phyloP scores from a whole-genome alignment of 2,329 filamentous ascomycete genomes.

The Talaromyces rugulosus region DNA sequence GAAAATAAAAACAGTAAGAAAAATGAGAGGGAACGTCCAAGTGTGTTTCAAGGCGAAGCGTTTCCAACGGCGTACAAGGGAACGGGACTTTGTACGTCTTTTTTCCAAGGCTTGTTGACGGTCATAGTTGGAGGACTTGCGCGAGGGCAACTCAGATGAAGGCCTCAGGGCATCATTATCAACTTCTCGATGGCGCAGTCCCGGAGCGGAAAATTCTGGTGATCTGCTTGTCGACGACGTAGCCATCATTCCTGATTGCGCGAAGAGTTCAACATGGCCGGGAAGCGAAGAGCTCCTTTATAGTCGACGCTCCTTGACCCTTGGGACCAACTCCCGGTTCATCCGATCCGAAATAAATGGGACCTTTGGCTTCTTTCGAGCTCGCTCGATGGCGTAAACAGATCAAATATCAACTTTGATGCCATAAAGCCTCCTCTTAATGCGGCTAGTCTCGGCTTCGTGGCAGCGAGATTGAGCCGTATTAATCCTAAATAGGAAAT shows the following conservation, averaged over 20 bases:
- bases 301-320: background rate
- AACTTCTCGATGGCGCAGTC: background rate
- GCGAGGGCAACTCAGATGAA: background rate
- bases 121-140: background rate
- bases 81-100: background rate
- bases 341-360: no score
- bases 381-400: no score
- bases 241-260: background rate
- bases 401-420: background rate
- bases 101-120: background rate
- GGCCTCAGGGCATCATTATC: background rate
- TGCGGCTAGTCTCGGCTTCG: background rate
- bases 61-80: background rate
- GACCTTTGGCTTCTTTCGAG: no score
- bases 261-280: background rate
- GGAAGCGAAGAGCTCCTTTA: background rate
- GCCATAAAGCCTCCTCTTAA: background rate
- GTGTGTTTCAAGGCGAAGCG: constrained; percentile 4
- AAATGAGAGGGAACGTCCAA: constrained; percentile 5
- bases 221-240: background rate
- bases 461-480: background rate
- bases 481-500: background rate
- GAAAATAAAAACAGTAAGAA: background rate
- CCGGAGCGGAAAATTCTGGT: background rate
- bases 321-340: background rate